Conservation (phyloP, 2,329 filamentous ascomycete species). For the Trichoderma arundinaceum region DNA sequence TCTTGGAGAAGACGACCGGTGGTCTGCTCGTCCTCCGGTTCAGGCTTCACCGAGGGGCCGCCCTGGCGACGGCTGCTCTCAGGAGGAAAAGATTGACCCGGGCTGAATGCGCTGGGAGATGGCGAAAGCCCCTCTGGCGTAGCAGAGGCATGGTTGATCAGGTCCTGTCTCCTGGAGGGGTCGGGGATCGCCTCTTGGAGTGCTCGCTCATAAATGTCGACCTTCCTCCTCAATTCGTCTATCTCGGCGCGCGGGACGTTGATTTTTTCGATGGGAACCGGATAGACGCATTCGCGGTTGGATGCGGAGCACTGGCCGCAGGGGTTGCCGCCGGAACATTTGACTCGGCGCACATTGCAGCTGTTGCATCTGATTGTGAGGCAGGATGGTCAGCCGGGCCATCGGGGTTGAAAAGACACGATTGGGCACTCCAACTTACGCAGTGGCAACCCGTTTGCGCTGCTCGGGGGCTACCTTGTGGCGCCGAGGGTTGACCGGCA, state of each 20-base stretch:
- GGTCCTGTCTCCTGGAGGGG: conserved; percentile 42
- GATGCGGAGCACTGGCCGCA: conserved; percentile 53
- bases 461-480: conserved; percentile 54
- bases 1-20: conserved; percentile 52
- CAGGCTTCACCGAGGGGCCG: conserved; percentile 31
- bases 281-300: conserved; percentile 56
- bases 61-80: conserved; percentile 23
- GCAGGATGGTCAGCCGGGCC: neutral
- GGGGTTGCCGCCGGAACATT: conserved; percentile 57
- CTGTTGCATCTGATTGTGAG: conserved; percentile 53
- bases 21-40: conserved; percentile 26
- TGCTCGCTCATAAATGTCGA: conserved; percentile 49
- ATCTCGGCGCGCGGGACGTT: conserved; percentile 50
- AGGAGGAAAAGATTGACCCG: neutral
- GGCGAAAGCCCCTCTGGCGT: conserved; percentile 35
- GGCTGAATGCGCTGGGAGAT: conserved; percentile 35
- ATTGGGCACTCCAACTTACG: conserved; percentile 43
- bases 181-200: conserved; percentile 49
- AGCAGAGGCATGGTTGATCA: conserved; percentile 40
- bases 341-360: conserved; percentile 59
- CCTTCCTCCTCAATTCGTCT: conserved; percentile 49
- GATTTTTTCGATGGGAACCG: conserved; percentile 51
- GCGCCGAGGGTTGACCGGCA: conserved; percentile 57
- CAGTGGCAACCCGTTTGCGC: conserved; percentile 56
- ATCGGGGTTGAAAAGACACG: neutral